Evolutionary conservation across 352 stramenopile genomes (phyloP), one percentile per base, ranked within the genome.

Genomic region (Phytopythium ostracodes): DNA sequence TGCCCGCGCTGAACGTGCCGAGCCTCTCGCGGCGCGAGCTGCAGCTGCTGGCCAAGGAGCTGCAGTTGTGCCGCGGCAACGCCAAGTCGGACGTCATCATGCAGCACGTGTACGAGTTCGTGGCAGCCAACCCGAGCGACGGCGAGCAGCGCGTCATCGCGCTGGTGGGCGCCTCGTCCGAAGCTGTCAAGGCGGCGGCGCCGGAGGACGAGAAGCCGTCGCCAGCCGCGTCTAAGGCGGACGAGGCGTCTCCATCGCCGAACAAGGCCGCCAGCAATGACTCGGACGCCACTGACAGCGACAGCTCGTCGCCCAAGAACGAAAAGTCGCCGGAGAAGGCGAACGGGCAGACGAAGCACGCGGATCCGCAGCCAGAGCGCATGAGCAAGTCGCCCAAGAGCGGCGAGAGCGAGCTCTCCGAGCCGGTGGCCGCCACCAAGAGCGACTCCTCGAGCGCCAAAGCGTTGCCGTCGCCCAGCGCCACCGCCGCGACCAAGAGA

Each of bases 71-170:
- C 47, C 74, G 72, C 43, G 81, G 70, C 29, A 91, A 91, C 53
- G 74, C 76, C 63, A 89, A 89, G 68, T 87, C 77, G 18, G 77
- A 90, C 47, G 73, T 88, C 43, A 87, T 90, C 55, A 46, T 84
- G 31, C 60, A 75, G 56, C 70, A 84, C 54, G 65, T 80, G 22
- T 60, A 71, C 56, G 47, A 76, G 36, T 85, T 85, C 60, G 55
- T 88, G 52, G 60, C 71, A 27, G 51, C 67, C 12, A 65, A 82
- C 59, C 61, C 71, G 8, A 56, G 54, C 25, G 65, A 88, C 38
- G 81, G 78, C 29, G 75, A 79, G 43, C 31, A 69, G 59, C 66
- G 60, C 15, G 63, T 90, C 55, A 47, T 73, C 20, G 46, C 33
- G 11, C 59, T 57, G 44, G 50, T 90, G 56, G 60, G 55, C 4